A percentile compares a stretch with the other conserved stretches of the same genome.
Evolutionary conservation across 306 rosid genomes (phyloP).

Genomic region (Delonix regia): DNA sequence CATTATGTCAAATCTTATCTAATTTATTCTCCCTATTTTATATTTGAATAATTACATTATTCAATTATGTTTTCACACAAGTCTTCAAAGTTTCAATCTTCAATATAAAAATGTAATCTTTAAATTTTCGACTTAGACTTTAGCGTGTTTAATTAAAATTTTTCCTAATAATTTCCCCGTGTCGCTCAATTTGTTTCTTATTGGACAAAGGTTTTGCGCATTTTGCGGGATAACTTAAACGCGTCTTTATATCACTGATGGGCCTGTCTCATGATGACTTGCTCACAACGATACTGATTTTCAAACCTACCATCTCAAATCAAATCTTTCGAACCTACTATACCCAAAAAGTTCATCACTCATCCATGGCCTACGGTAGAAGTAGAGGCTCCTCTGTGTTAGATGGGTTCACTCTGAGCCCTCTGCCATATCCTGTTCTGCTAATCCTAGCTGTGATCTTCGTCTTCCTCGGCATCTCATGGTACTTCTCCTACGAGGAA

Average conservation of each 20-base stretch:
- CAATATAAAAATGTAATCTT: too few species aligned
- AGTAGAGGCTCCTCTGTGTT: slow-evolving; percentile 53
- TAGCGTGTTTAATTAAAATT: too few species aligned
- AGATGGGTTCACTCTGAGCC: slow-evolving; percentile 60
- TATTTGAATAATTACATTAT: too few species aligned
- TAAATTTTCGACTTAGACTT: too few species aligned
- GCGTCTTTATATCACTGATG: not conserved
- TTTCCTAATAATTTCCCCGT: too few species aligned
- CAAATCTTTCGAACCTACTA: not conserved
- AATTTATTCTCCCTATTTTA: too few species aligned
- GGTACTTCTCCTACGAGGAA: slow-evolving; percentile 67
- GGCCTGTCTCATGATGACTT: not conserved
- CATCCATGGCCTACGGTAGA: slow-evolving; percentile 53
- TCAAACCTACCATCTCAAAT: not conserved
- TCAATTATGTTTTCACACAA: too few species aligned
- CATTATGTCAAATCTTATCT: too few species aligned
- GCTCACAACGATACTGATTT: not conserved
- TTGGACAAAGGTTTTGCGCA: not conserved
- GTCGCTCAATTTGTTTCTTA: not conserved
- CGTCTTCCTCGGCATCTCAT: slow-evolving; percentile 59
- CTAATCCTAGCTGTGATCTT: slow-evolving; percentile 58
- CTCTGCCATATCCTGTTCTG: slow-evolving; percentile 78
- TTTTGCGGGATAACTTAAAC: slow-evolving; percentile 6
- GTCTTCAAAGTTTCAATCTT: too few species aligned
- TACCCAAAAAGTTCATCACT: not conserved